Conservation (phyloP, 805 yeast genomes). For the Maudiozyma bulderi region DNA sequence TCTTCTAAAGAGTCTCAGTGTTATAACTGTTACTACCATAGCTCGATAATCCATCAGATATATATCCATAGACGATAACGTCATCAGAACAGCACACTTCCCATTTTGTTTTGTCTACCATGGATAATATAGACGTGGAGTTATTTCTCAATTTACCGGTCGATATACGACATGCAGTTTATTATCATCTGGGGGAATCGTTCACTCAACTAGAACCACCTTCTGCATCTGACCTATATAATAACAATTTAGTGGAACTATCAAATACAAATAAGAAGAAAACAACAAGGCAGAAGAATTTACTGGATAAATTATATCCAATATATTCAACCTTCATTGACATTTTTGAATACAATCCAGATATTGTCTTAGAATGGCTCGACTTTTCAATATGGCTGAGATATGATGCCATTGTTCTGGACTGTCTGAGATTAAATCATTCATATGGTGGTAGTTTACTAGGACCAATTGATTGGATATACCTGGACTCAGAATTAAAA, state of each 20-base stretch:
- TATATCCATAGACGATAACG: too few species aligned
- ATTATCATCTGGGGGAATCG: constrained; percentile 16
- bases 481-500: constrained; percentile 11
- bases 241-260: background rate
- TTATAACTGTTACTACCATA: too few species aligned
- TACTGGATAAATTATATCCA: constrained; percentile 7
- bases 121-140: constrained; percentile 3
- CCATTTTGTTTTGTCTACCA: background rate
- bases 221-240: background rate
- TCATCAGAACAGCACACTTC: too few species aligned
- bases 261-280: background rate
- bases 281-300: background rate
- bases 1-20: too few species aligned
- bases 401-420: constrained; percentile 24
- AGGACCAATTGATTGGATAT: constrained; percentile 20
- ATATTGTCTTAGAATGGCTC: constrained; percentile 18
- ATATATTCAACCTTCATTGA: constrained; percentile 15
- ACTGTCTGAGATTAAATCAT: constrained; percentile 22
- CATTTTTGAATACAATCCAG: constrained; percentile 19
- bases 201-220: constrained; percentile 6
- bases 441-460: constrained; percentile 15
- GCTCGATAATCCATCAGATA: too few species aligned
- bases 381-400: constrained; percentile 19
- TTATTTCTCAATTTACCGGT: constrained; percentile 18
- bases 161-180: constrained; percentile 19